phyloP scores from a whole-genome alignment of 2,329 filamentous ascomycete species.

The Fusarium illudens region DNA sequence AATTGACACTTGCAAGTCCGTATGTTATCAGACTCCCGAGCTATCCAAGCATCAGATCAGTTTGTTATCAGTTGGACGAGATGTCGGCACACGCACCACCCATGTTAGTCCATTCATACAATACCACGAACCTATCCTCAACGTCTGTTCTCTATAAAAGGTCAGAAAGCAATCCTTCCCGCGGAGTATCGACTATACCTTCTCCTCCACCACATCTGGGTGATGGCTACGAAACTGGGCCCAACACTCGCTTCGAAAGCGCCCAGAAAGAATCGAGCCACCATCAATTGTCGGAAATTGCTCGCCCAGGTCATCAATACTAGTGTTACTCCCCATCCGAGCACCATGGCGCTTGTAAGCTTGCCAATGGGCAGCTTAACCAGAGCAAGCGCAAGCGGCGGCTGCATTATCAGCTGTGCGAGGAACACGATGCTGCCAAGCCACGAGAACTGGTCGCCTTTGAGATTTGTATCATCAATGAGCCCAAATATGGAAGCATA shows the following conservation, averaged over 20 bases:
- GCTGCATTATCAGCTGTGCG: conserved; percentile 67
- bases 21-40: conserved; percentile 65
- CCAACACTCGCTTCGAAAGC: conserved; percentile 60
- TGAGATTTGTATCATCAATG: conserved; percentile 64
- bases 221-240: conserved; percentile 65
- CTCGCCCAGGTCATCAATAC: conserved; percentile 61
- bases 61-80: not conserved
- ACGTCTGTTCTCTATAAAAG: conserved; percentile 59
- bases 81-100: conserved; percentile 49
- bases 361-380: conserved; percentile 70
- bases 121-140: conserved; percentile 66
- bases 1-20: conserved; percentile 65
- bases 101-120: conserved; percentile 68
- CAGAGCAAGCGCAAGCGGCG: conserved; percentile 63
- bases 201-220: conserved; percentile 69
- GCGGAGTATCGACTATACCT: conserved; percentile 38
- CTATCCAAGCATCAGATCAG: conserved; percentile 37
- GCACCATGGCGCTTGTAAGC: conserved; percentile 64
- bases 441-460: conserved; percentile 67
- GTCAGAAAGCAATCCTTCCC: conserved; percentile 7
- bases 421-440: conserved; percentile 68
- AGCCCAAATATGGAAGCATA: conserved; percentile 72
- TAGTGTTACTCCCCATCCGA: conserved; percentile 63
- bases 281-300: conserved; percentile 59
- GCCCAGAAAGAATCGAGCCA: conserved; percentile 64